phyloP scores from a whole-genome alignment of 225 moss, liverwort and hornwort genomes.

The Takakia lepidozioides region DNA sequence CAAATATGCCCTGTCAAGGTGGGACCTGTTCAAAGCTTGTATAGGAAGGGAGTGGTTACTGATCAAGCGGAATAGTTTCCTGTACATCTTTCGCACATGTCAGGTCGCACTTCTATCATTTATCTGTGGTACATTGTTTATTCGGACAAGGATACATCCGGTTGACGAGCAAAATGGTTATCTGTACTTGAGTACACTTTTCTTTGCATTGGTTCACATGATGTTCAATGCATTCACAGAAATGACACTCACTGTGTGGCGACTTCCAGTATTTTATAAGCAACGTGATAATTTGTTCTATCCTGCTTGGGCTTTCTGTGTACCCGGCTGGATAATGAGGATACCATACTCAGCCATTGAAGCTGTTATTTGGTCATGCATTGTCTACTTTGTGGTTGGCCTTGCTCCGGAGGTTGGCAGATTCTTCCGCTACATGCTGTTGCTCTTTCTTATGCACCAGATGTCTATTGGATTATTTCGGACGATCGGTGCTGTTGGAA shows the following conservation, averaged over 20 bases:
- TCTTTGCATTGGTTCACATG: conserved; percentile 46
- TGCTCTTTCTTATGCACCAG: conserved; percentile 46
- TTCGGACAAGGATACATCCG: conserved; percentile 26
- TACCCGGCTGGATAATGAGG: conserved; percentile 38
- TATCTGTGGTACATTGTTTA: conserved; percentile 33
- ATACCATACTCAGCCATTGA: conserved; percentile 38
- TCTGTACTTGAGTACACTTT: conserved; percentile 32
- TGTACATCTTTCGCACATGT: conserved; percentile 32
- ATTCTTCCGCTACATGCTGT: conserved; percentile 27
- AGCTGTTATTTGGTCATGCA: conserved; percentile 35
- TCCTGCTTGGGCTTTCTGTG: conserved; percentile 40
- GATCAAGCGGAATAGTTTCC: conserved; percentile 40
- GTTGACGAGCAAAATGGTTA: conserved; percentile 36
- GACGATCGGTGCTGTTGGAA: conserved; percentile 38
- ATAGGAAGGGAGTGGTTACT: conserved; percentile 30
- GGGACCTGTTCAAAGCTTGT: conserved; percentile 38
- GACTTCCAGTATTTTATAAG: conserved; percentile 37
- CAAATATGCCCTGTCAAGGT: conserved; percentile 27
- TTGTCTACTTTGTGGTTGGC: conserved; percentile 35
- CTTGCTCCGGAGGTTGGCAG: conserved; percentile 18
- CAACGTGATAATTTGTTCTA: conserved; percentile 46
- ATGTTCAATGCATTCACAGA: conserved; percentile 44
- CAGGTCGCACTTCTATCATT: conserved; percentile 25
- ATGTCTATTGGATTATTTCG: conserved; percentile 34
- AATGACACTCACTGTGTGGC: conserved; percentile 33